Evolutionary conservation across 441 rosid genomes (phyloP).

Genomic region (Brassica balearica): DNA sequence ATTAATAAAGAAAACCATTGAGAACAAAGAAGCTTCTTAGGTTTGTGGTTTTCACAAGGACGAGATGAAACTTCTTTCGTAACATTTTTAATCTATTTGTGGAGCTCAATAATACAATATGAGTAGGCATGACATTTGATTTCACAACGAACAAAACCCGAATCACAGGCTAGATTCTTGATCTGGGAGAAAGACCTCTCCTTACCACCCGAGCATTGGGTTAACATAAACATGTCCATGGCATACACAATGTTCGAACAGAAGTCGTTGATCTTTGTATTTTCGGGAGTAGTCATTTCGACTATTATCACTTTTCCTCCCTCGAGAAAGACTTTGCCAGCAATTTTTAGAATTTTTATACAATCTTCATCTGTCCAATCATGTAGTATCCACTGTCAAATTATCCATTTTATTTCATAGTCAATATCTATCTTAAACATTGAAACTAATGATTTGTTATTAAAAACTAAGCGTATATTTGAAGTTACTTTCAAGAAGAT

Average conservation of each 20-base stretch:
- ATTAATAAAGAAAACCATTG: background rate
- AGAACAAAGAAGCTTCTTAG: background rate
- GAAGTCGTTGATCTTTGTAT: background rate
- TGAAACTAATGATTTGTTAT: background rate
- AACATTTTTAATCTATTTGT: background rate
- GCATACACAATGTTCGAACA: background rate
- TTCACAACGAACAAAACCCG: background rate
- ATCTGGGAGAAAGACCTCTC: background rate
- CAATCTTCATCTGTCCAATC: slow-evolving; percentile 7
- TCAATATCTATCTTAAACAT: background rate
- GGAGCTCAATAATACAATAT: slow-evolving; percentile 2
- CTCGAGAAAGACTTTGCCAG: slow-evolving; percentile 1
- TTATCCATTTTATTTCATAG: background rate
- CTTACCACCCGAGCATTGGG: slow-evolving; percentile 3
- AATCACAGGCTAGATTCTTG: background rate
- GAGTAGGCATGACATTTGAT: background rate
- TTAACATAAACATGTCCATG: background rate
- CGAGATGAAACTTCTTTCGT: background rate
- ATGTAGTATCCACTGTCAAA: slow-evolving; percentile 12
- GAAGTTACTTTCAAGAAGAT: slow-evolving; percentile 26
- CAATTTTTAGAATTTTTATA: background rate
- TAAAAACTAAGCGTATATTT: background rate
- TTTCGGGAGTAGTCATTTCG: background rate
- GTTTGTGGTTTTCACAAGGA: background rate
- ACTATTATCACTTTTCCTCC: slow-evolving; percentile 1